Percentiles rank a stretch among this genome's conserved stretches.
Evolutionary conservation across 2,329 filamentous ascomycete species (phyloP).

Genomic region (Pseudogymnoascus sp.): DNA sequence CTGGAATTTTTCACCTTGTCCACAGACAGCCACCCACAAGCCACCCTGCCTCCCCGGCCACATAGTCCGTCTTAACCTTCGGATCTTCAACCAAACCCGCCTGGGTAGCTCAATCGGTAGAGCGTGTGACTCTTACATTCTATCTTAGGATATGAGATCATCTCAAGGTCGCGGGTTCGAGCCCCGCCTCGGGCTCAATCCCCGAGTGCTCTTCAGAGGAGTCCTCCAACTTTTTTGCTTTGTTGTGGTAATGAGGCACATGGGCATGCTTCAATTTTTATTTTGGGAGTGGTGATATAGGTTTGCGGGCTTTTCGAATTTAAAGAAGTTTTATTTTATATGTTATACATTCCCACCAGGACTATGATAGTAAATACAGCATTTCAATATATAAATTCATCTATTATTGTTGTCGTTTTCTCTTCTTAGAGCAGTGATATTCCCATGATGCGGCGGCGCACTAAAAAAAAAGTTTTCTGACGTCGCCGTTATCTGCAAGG

Average conservation of each 20-base stretch:
- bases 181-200: constrained; percentile 6
- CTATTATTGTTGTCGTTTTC: neutral
- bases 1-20: neutral
- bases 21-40: neutral
- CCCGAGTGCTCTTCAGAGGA: constrained; percentile 4
- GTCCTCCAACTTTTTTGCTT: neutral
- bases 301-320: neutral
- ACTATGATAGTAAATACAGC: too few relatives aligned
- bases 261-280: neutral
- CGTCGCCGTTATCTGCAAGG: constrained; percentile 1
- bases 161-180: constrained; percentile 9
- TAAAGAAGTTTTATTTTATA: neutral
- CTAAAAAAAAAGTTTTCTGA: constrained; percentile 10
- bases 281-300: neutral
- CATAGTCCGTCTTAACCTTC: neutral
- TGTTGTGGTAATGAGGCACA: constrained; percentile 1
- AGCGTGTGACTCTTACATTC: constrained; percentile 58
- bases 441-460: neutral
- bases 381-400: neutral
- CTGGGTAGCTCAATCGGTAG: constrained; percentile 57
- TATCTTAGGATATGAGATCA: constrained; percentile 2
- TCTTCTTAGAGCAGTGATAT: neutral
- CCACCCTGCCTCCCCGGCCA: neutral
- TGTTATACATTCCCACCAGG: neutral
- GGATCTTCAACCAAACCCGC: constrained; percentile 10